Base-by-base conservation (phyloP, 139 green algal genomes). In the Ettlia oleoabundans region DNA sequence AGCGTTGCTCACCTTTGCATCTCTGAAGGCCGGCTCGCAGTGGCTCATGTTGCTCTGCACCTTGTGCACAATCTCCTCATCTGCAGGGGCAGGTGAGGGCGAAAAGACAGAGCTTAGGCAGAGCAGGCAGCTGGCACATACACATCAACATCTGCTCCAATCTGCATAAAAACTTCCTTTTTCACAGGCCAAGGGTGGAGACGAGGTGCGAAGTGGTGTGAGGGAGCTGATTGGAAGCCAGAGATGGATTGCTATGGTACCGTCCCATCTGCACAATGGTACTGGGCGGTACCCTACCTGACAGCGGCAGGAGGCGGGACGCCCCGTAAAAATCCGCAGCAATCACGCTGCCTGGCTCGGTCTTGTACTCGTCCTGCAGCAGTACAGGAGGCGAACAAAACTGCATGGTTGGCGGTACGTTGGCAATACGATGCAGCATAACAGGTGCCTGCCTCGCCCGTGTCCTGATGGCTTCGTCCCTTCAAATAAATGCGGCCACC, bases 251-350 rank as follows among this genome's bases (percentile, higher is more conserved):
- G 47, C 47, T 15, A 10, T 58, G 15, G 47, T 10, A 15, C 47
- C 10, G 47, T 24, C 47, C 10, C 10, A 15, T 58, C 13, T 15
- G 47, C 13, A 58, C 47, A 58, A 15, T 24, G 47, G 47, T 10
- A 58, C 15, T 10, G 15, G 47, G 18, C 55, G 18, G 5, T 28
- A 5, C 15, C 75, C 18, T 13, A 70, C 75, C 93, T 7, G 78
- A 88, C 1, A 96, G 88, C 1, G 93, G 92, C 87, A 98, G 83
- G 66, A 98, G 85, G n/a, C 80, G 79, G 62, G 85, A 89, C 22
- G 93, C 89, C 33, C 92, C 85, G 86, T 98, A 98, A 71, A 97
- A 97, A 86, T 97, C 94, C 1, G 90, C 89, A 4, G 91, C 90
- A 71, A 98, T 93, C 24, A 98, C 95, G n/a, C 86, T 89, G n/a